Percentiles rank a stretch among this genome's conserved stretches.
These are phyloP conservation scores for Trifolium pratense DNA, from an alignment of 306 rosid species.

Conservation along the genomic window DNA sequence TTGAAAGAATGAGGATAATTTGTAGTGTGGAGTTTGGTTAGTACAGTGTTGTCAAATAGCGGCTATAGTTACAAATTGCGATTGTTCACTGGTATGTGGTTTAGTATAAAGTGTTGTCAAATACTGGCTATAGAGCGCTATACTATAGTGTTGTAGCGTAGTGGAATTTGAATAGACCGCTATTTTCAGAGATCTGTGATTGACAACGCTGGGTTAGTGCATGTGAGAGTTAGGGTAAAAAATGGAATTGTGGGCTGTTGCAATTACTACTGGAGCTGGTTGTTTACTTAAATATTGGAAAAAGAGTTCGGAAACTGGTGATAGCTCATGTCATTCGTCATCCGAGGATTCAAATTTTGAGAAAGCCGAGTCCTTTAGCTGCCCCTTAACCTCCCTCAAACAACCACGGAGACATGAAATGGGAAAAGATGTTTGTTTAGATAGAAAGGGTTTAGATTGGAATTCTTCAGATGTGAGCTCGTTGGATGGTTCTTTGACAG, in stretches of 20 bases:
- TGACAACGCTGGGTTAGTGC: neutral
- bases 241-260: slow-evolving; percentile 92
- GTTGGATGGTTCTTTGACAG: slow-evolving; percentile 40
- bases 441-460: slow-evolving; percentile 41
- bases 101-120: neutral
- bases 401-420: slow-evolving; percentile 35
- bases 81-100: neutral
- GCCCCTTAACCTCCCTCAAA: slow-evolving; percentile 29
- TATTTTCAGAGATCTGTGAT: neutral
- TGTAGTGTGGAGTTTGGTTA: slow-evolving; percentile 54
- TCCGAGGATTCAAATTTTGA: slow-evolving; percentile 52
- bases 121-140: neutral
- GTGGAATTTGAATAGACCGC: neutral
- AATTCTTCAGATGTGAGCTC: slow-evolving; percentile 34
- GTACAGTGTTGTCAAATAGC: slow-evolving; percentile 22
- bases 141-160: neutral
- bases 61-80: neutral
- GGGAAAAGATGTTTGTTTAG: slow-evolving; percentile 42
- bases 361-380: slow-evolving; percentile 46
- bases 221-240: slow-evolving; percentile 38
- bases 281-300: slow-evolving; percentile 80
- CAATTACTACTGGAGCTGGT: slow-evolving; percentile 82
- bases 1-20: slow-evolving; percentile 46
- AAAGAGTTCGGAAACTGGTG: slow-evolving; percentile 40
- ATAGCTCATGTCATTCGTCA: slow-evolving; percentile 38